These are phyloP conservation scores for Psidium guajava DNA, from an alignment of 345 rosid species.

Conservation along the genomic window DNA sequence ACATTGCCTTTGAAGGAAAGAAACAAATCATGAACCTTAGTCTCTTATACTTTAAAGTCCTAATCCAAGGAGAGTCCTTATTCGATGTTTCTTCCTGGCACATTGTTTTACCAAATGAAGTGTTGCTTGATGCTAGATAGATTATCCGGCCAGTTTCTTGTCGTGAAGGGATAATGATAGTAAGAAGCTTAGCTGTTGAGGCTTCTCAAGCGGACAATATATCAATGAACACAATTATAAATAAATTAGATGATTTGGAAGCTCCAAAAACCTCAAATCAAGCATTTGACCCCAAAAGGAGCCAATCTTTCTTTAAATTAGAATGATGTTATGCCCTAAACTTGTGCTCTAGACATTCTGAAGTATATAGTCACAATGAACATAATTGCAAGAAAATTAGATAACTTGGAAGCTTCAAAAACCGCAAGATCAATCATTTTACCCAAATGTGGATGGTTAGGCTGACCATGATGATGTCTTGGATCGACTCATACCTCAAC, in stretches of 20 bases:
- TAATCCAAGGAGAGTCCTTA: not conserved
- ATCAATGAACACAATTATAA: not conserved
- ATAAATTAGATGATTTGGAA: not conserved
- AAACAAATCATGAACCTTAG: not conserved
- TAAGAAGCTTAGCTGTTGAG: not conserved
- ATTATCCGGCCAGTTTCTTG: not conserved
- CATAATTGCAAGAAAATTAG: not conserved
- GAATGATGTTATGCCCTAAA: not conserved
- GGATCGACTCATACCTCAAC: not conserved
- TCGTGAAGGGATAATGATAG: not conserved
- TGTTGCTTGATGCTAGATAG: not conserved
- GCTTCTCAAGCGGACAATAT: not conserved
- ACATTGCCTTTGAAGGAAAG: not conserved
- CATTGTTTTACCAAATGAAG: not conserved
- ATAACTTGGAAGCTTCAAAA: not conserved
- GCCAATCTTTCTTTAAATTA: not conserved
- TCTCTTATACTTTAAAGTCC: not conserved
- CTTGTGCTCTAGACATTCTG: not conserved
- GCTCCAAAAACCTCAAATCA: not conserved
- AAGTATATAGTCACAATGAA: not conserved
- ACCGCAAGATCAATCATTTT: not conserved
- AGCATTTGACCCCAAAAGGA: not conserved
- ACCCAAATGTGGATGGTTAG: not conserved
- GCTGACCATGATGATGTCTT: not conserved
- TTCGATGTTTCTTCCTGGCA: not conserved